phyloP scores from a whole-genome alignment of 139 green algal genomes.

The Eudorina sp. region DNA sequence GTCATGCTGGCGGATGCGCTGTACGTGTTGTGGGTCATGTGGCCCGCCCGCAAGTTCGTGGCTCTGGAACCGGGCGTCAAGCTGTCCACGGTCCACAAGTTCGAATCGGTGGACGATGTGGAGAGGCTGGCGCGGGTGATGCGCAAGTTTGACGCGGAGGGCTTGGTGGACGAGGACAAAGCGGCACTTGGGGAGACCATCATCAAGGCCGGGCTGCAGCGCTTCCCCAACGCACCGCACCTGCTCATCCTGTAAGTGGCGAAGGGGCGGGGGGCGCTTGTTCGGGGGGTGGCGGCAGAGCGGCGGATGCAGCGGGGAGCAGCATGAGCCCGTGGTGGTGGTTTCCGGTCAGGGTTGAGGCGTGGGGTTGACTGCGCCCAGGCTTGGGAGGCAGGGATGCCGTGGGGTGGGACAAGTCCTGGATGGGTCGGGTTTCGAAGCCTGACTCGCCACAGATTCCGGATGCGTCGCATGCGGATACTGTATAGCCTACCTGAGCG shows the following conservation, averaged over 20 bases:
- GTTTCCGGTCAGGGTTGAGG: too few relatives aligned
- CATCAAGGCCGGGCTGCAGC: conserved; percentile 48
- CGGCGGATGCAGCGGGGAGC: too few relatives aligned
- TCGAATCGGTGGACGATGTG: conserved; percentile 40
- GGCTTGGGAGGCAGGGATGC: too few relatives aligned
- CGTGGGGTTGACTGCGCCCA: too few relatives aligned
- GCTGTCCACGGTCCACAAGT: conserved; percentile 45
- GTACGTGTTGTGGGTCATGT: conserved; percentile 35
- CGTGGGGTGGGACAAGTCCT: too few relatives aligned
- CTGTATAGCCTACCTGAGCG: too few relatives aligned
- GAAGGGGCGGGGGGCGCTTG: too few relatives aligned
- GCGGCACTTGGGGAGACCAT: conserved; percentile 45
- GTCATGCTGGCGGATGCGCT: background rate
- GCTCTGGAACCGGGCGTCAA: conserved; percentile 10
- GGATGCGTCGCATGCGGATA: too few relatives aligned
- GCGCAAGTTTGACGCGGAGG: conserved; percentile 49
- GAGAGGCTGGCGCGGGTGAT: conserved; percentile 47
- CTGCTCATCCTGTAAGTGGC: conserved; percentile 54
- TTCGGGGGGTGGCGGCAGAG: too few relatives aligned
- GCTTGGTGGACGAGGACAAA: background rate
- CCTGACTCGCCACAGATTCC: too few relatives aligned
- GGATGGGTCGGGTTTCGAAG: too few relatives aligned
- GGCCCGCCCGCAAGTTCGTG: conserved; percentile 24
- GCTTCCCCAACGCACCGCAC: conserved; percentile 44
- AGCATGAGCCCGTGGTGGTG: too few relatives aligned